Base-by-base conservation (phyloP, 441 rosid genomes). In the Gossypium trilobum region DNA sequence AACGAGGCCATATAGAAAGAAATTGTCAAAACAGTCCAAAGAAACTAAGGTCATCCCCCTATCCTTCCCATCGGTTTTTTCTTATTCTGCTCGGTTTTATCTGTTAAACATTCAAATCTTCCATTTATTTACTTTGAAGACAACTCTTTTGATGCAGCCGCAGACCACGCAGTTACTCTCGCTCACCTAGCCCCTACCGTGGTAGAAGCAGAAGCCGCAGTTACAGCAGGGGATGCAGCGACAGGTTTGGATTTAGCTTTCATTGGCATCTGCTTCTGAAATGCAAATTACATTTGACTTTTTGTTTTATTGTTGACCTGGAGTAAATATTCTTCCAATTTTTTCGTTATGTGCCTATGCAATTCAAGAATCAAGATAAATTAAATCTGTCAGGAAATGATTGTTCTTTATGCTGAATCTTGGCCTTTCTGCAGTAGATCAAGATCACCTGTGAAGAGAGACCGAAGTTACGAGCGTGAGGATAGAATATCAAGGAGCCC, bases 21-120 rank as follows among this genome's bases (percentile, higher is more conserved):
- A 89, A 85, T 71, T 89, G 91, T 78, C 88, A 86, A 67, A 87
- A 89, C 81, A 89, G 91, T 74, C 89, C 91, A 5, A 84, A 87
- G 84, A 89, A 89, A 78, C 64, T 84, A 48, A 87, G 78, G 93
- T 87, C 44, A 0, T 55, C 19, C 19, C 16, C 4, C 9, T 62
- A 1, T 1, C 54, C 19, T 25, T 2, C 52, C 2, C 19, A 51
- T 16, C 11, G 55, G 0, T n/a, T 58, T 50, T 14, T 14, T 51
- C 36, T 42, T 54, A 5, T 64, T 64, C 4, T 2, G 22, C 61
- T 19, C 27, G 10, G n/a, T 60, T 61, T 23, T 1, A 13, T 73
- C 55, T 10, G 16, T 51, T 72, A 27, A 46, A 44, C 22, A 25
- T 16, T 56, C 70, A 27, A 52, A 44, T 23, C 31, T n/a, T 61